Evolutionary conservation across 495 filamentous ascomycete genomes (phyloP), one percentile per base, ranked within the genome.

Genomic region (Cudoniella acicularis): DNA sequence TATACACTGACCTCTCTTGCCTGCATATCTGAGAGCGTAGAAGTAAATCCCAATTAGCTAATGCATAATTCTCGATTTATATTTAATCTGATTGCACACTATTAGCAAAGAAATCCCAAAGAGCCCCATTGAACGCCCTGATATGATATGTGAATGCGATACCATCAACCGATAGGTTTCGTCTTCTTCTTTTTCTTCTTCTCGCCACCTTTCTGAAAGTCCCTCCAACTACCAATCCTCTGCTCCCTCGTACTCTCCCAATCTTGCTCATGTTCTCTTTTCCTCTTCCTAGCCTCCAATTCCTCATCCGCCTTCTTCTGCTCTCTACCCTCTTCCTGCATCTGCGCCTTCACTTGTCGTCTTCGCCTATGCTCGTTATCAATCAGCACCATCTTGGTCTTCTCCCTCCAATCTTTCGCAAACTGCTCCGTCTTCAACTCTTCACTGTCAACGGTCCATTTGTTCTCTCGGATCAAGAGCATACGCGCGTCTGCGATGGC

Each of bases 291-390:
- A 67, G 79, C 83, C 68, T 91, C 90, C 16, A 88, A 49, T 75
- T 98, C 95, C 72, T 93, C 90, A 11, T 98, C 94, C 66, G 82
- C 85, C 70, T 87, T 89, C 68, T 86, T 83, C 79, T 95, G 85
- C 79, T 95, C 88, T 54, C 95, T 79, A 36, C 94, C 94, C 71
- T 99, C 94, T 75, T 99, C 94, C 70, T 94, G 90, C 87, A 98
- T 84, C 76, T 92, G 89, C 60, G 89, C 95, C 78, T 96, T 95
- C 67, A 90, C 57, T 80, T 96, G 92, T 66, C 90, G 85, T 57
- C 90, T 81, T 48, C 90, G 77, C 26, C 92, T 81, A 67, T 90
- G 79, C 77, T 97, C 95, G 70, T 93, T 92, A 59, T 99, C 95
- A 63, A 97, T 85, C 61, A 99, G 79, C 55, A 99, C 95, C 60